Conservation (phyloP, 1,284 basidiomycete genomes). For the Ustilago crameri region DNA sequence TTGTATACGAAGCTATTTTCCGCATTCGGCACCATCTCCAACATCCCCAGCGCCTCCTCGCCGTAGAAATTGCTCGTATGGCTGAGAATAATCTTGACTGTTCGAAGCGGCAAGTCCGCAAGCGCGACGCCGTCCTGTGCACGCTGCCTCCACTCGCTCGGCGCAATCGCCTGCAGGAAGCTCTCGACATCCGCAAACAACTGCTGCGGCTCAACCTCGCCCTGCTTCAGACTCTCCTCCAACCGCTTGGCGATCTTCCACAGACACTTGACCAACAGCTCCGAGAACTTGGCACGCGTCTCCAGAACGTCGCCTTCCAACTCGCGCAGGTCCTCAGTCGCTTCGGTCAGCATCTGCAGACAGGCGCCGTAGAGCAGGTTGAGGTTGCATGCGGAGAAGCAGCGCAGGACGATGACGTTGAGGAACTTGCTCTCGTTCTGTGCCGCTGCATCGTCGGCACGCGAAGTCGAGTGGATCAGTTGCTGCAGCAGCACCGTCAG, state of each 20-base stretch:
- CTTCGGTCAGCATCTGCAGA: slow-evolving; percentile 84
- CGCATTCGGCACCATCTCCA: slow-evolving; percentile 60
- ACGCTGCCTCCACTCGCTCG: slow-evolving; percentile 92
- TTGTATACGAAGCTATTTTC: slow-evolving; percentile 64
- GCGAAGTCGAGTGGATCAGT: slow-evolving; percentile 77
- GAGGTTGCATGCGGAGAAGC: slow-evolving; percentile 89
- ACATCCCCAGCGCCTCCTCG: slow-evolving; percentile 57
- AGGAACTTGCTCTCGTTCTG: slow-evolving; percentile 91
- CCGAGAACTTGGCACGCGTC: slow-evolving; percentile 82
- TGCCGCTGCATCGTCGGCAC: slow-evolving; percentile 61
- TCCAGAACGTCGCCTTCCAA: slow-evolving; percentile 62
- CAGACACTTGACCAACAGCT: slow-evolving; percentile 95
- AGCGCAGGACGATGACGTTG: slow-evolving; percentile 94
- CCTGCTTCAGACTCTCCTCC: slow-evolving; percentile 85
- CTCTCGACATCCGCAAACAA: slow-evolving; percentile 93
- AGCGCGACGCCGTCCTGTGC: slow-evolving; percentile 90
- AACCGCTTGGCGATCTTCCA: slow-evolving; percentile 98
- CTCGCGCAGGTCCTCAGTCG: slow-evolving; percentile 84
- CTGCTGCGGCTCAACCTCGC: slow-evolving; percentile 83
- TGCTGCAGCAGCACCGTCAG: slow-evolving; percentile 87
- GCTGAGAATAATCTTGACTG: slow-evolving; percentile 77
- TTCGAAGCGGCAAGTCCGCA: slow-evolving; percentile 95
- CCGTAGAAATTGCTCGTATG: slow-evolving; percentile 69
- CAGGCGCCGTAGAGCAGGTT: slow-evolving; percentile 90
- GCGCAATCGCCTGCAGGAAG: slow-evolving; percentile 90